Base-by-base conservation (phyloP, 225 moss, liverwort and hornwort species). In the Lunularia cruciata region DNA sequence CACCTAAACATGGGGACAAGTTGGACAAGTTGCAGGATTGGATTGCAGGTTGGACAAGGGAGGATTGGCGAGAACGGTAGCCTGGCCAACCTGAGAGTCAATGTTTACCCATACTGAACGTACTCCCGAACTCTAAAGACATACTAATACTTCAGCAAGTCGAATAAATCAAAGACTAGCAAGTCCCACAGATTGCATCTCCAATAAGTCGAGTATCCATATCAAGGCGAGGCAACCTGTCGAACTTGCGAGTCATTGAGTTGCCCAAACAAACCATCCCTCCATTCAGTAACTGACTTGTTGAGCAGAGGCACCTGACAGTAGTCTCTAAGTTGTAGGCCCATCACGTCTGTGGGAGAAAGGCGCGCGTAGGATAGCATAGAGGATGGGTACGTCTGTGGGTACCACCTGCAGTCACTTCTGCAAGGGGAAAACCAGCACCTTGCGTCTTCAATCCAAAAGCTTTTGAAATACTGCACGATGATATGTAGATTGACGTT, bases 221-320 rank as follows among this genome's bases (percentile, higher is more conserved):
- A 31, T 16, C 57, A 33, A 31, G 32, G 56, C 18, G 26, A 57
- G 28, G 57, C 57, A 57, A 33, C 57, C 32, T 57, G 57, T 57
- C 57, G 31, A 57, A 57, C 32, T 57, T 57, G 57, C 57, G 57
- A 57, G 57, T 57, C 57, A 3, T 57, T 57, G 32, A 33, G 12
- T 57, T 57, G 32, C 10, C 57, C 30, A 30, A 30, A 28, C 12
- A 1, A 30, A 14, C 1, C 57, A 57, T 31, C 13, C 26, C 13
- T 33, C 15, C 2, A 2, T 33, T 57, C 16, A 40, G 40, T 40
- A 6, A 40, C 13, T 13, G 13, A 6, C 13, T 40, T 13, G 40
- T 40, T 13, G 40, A 6, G 6, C 40, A 6, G 40, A 40, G 6
- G 6, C 40, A 6, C 13, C 40, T 40, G 40, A 40, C n/a, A n/a